Conservation (phyloP, 345 rosid genomes). For the Garcia nutans region DNA sequence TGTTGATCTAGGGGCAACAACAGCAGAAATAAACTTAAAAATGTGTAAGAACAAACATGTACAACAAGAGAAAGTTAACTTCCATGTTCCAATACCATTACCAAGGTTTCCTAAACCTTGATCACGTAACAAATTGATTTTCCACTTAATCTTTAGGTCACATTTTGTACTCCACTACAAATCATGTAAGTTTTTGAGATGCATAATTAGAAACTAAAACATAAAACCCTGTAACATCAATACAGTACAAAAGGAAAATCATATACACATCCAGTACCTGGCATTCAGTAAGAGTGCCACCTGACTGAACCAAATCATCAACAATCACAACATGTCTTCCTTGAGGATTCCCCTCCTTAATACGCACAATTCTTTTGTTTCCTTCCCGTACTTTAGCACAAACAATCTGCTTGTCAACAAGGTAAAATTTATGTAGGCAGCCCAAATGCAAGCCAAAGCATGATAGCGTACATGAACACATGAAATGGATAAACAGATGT, state of each 20-base stretch:
- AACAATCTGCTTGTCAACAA: conserved; percentile 55
- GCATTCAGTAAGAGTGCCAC: conserved; percentile 92
- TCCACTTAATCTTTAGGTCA: background rate
- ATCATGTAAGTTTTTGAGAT: background rate
- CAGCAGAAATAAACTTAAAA: background rate
- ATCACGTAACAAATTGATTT: background rate
- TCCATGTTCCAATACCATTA: background rate
- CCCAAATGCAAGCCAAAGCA: background rate
- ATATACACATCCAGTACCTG: conserved; percentile 52
- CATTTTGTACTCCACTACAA: background rate
- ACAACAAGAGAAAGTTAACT: background rate
- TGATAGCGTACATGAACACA: background rate
- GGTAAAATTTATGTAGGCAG: conserved; percentile 10
- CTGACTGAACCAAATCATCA: conserved; percentile 97
- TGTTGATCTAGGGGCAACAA: background rate
- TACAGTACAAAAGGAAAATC: conserved; percentile 1
- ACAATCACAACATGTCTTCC: conserved; percentile 94
- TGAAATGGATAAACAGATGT: background rate
- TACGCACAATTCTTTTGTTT: conserved; percentile 75
- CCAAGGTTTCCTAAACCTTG: background rate
- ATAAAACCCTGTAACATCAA: background rate
- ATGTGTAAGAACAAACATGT: background rate
- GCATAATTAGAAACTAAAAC: background rate
- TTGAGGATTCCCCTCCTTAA: conserved; percentile 84
- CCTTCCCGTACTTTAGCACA: conserved; percentile 96